phyloP scores from a whole-genome alignment of 2,329 filamentous ascomycete genomes.

The Colletotrichum sp. region DNA sequence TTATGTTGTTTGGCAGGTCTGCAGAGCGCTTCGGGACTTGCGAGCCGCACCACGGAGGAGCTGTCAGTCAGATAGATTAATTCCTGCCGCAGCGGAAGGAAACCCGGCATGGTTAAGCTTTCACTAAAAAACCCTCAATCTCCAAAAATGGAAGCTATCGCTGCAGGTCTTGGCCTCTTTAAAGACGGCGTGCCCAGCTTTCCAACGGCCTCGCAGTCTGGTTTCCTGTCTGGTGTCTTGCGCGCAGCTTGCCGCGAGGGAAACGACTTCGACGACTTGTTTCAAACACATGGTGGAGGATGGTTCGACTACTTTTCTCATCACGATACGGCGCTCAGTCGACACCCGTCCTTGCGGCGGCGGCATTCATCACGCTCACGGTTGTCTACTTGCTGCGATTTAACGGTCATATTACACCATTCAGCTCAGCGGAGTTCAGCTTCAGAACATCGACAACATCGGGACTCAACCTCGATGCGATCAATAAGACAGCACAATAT shows the following conservation, averaged over 20 bases:
- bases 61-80: conserved; percentile 1
- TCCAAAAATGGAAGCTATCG: not conserved
- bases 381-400: conserved; percentile 4
- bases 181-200: not conserved
- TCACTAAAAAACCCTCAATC: not conserved
- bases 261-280: not conserved
- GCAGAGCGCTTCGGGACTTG: not conserved
- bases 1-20: not conserved
- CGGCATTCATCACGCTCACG: not conserved
- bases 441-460: not conserved
- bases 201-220: too few species aligned
- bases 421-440: not conserved
- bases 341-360: not conserved
- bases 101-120: not conserved
- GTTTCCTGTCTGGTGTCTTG: not conserved
- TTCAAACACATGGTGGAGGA: not conserved
- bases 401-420: not conserved
- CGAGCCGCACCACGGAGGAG: not conserved
- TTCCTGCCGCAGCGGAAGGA: not conserved
- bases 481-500: conserved; percentile 11
- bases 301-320: not conserved
- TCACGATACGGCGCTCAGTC: conserved; percentile 4
- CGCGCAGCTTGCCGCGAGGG: not conserved
- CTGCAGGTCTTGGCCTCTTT: not conserved
- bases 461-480: conserved; percentile 13